Evolutionary conservation across 202 grass and related monocot genomes (phyloP).

Genomic region (Brachypodium distachyon): DNA sequence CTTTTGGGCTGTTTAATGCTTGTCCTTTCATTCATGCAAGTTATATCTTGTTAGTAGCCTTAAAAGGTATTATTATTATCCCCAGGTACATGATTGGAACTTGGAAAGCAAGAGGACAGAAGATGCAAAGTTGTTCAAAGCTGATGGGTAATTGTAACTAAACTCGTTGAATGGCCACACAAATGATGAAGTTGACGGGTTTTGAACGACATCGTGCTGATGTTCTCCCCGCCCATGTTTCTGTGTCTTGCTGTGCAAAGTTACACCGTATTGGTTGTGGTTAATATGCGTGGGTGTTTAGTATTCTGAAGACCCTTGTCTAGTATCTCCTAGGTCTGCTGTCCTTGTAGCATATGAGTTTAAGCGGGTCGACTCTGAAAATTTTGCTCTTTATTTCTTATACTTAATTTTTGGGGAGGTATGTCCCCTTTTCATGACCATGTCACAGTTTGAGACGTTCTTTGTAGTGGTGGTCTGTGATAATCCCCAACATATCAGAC

Average conservation of each 20-base stretch:
- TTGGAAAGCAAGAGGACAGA: conserved; percentile 18
- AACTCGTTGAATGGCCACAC: conserved; percentile 14
- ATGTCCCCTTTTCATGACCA: conserved; percentile 1
- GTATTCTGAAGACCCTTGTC: conserved; percentile 13
- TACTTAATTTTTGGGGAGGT: conserved; percentile 10
- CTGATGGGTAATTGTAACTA: conserved; percentile 35
- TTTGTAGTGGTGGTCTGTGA: neutral
- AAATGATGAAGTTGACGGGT: conserved; percentile 20
- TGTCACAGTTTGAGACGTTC: conserved; percentile 20
- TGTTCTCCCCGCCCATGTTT: conserved; percentile 15
- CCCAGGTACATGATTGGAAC: conserved; percentile 4
- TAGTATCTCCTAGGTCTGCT: conserved; percentile 30
- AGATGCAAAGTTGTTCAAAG: conserved; percentile 18
- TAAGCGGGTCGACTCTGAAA: conserved; percentile 27
- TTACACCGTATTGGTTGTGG: conserved; percentile 32
- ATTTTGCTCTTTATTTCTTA: conserved; percentile 32
- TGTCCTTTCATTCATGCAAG: neutral
- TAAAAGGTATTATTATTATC: neutral
- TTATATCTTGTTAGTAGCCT: neutral
- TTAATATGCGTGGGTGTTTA: conserved; percentile 25
- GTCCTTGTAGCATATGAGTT: conserved; percentile 46
- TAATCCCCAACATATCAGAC: neutral
- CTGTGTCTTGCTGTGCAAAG: conserved; percentile 34
- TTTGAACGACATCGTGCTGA: conserved; percentile 43
- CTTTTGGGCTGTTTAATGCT: neutral